These are phyloP conservation scores for Perilla frutescens DNA, from an alignment of 257 asterid genomes.

Conservation along the genomic window DNA sequence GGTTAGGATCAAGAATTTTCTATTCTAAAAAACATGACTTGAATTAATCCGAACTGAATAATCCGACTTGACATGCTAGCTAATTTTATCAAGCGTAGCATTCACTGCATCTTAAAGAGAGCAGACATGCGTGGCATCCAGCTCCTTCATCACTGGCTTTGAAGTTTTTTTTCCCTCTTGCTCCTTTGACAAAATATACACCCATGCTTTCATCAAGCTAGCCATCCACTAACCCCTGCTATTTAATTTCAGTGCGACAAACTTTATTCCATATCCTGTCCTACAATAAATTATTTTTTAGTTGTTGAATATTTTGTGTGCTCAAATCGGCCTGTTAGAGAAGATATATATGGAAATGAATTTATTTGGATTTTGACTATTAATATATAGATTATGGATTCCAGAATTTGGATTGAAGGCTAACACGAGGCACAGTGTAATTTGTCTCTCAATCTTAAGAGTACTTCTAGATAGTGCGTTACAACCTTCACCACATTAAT, in stretches of 20 bases:
- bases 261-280: slow-evolving; percentile 49
- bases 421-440: slow-evolving; percentile 21
- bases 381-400: slow-evolving; percentile 20
- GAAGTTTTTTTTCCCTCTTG: slow-evolving; percentile 14
- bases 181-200: slow-evolving; percentile 39
- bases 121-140: slow-evolving; percentile 60
- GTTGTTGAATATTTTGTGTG: slow-evolving; percentile 24
- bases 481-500: slow-evolving; percentile 40
- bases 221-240: slow-evolving; percentile 42
- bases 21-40: no score
- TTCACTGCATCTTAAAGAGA: no score
- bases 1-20: no score
- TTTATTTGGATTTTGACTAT: slow-evolving; percentile 38
- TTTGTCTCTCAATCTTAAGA: not conserved
- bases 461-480: slow-evolving; percentile 33
- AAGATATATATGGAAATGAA: slow-evolving; percentile 1
- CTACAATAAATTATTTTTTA: slow-evolving; percentile 23
- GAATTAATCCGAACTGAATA: no score
- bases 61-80: no score
- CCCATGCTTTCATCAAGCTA: slow-evolving; percentile 42
- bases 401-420: slow-evolving; percentile 29
- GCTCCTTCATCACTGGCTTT: slow-evolving; percentile 61
- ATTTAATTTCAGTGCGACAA: slow-evolving; percentile 40
- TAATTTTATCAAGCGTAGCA: no score
- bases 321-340: not conserved